Base-by-base conservation (phyloP, 1,139 yeast genomes). In the Yamadazyma diospyri region DNA sequence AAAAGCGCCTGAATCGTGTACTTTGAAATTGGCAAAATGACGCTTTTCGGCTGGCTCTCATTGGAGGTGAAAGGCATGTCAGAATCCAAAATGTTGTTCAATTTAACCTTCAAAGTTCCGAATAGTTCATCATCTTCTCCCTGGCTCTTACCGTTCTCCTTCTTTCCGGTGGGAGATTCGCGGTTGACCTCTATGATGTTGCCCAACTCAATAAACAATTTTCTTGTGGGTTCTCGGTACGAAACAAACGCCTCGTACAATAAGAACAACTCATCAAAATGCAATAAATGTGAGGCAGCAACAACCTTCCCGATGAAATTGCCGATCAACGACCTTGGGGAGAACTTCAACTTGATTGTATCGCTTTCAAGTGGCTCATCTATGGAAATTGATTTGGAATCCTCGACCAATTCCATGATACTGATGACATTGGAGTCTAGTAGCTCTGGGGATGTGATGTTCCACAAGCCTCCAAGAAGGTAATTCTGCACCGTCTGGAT, bases 191-290 rank as follows among this genome's bases (percentile, higher is more conserved):
- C 32, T 1, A 45, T 39, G 0, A 18, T 22, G 4, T 61, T 60
- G 3, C 59, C 63, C 12, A 44, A 32, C 6, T 45, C 33, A 1
- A 47, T 35, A 38, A 48, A 58, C 2, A 45, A 30, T 3, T 41
- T 41, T 33, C 57, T 42, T 2, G 70, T 51, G 0, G 64, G 44
- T 24, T 64, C 69, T 38, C 84, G 57, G 48, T 76, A 81, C 17
- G 62, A 64, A 4, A 64, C 53, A 50, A 80, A 76, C 1, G 78
- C 68, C 23, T 61, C 64, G 70, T 78, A 81, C n/a, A 82, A 50
- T 5, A 61, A 48, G 8, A 68, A 55, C 1, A 67, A 57, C 43
- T 78, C 83, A 39, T 80, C 84, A 47, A 81, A 81, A 38, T 72
- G 75, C 33, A 82, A 51, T 2, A 74, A 53, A 27, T 70, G 72